phyloP scores from a whole-genome alignment of 331 rosid species.

The Prunus yedoensis region DNA sequence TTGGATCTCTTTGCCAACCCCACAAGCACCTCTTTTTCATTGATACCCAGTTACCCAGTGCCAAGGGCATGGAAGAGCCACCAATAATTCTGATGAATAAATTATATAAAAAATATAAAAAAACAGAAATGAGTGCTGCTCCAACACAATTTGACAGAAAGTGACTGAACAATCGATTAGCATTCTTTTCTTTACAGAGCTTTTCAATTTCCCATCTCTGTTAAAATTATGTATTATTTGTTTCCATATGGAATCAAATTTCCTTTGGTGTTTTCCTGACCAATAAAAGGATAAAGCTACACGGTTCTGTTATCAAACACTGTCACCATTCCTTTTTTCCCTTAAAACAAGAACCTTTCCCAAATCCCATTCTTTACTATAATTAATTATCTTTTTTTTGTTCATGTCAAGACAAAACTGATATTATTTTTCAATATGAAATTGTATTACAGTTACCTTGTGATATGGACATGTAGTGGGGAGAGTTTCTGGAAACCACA shows the following conservation, averaged over 20 bases:
- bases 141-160: conserved; percentile 37
- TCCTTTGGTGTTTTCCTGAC: background rate
- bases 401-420: conserved; percentile 9
- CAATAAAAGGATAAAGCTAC: background rate
- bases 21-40: conserved; percentile 10
- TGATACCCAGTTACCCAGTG: conserved; percentile 21
- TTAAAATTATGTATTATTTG: background rate
- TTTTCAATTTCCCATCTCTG: background rate
- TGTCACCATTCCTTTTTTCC: background rate
- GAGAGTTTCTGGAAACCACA: conserved; percentile 5
- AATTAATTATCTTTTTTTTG: background rate
- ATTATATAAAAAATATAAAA: background rate
- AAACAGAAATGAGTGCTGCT: background rate
- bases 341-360: background rate
- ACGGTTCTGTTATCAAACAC: background rate
- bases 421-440: background rate
- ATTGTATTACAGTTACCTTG: background rate
- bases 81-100: conserved; percentile 1
- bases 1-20: conserved; percentile 36
- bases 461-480: background rate
- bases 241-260: background rate
- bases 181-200: conserved; percentile 10
- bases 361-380: background rate
- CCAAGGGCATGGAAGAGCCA: conserved; percentile 17
- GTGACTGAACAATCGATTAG: conserved; percentile 20